phyloP scores from a whole-genome alignment of 495 filamentous ascomycete species.

The Lentithecium fluviatile region DNA sequence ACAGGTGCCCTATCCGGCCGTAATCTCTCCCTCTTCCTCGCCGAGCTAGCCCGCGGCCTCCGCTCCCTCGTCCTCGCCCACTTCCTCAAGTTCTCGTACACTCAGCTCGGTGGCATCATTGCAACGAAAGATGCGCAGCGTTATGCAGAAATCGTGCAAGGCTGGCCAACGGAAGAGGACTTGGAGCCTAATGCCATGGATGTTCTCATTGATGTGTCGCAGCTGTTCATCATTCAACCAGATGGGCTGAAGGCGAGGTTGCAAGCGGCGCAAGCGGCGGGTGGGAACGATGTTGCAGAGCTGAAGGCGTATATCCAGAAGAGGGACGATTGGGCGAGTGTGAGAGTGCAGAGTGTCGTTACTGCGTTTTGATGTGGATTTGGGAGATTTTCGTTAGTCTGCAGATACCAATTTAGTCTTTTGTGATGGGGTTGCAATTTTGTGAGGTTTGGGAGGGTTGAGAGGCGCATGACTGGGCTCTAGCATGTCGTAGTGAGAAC shows the following conservation, averaged over 20 bases:
- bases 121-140: constrained; percentile 93
- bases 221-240: constrained; percentile 88
- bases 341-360: constrained; percentile 79
- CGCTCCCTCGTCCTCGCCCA: constrained; percentile 80
- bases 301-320: constrained; percentile 78
- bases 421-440: no score
- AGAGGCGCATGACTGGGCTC: no score
- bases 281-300: constrained; percentile 60
- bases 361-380: constrained; percentile 44
- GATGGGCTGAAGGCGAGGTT: constrained; percentile 84
- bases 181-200: constrained; percentile 68
- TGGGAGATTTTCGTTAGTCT: background rate
- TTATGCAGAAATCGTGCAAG: constrained; percentile 78
- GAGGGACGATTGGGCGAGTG: constrained; percentile 76
- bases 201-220: constrained; percentile 88
- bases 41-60: constrained; percentile 80
- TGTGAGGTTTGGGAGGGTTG: no score
- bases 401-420: no score
- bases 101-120: constrained; percentile 87
- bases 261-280: constrained; percentile 51
- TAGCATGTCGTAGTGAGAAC: no score
- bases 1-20: constrained; percentile 65
- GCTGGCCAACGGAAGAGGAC: constrained; percentile 72
- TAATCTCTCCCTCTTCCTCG: constrained; percentile 73
- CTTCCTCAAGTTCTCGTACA: constrained; percentile 89